Conservation (phyloP, 2,329 filamentous ascomycete genomes). For the Ceratocystis lukuohia region DNA sequence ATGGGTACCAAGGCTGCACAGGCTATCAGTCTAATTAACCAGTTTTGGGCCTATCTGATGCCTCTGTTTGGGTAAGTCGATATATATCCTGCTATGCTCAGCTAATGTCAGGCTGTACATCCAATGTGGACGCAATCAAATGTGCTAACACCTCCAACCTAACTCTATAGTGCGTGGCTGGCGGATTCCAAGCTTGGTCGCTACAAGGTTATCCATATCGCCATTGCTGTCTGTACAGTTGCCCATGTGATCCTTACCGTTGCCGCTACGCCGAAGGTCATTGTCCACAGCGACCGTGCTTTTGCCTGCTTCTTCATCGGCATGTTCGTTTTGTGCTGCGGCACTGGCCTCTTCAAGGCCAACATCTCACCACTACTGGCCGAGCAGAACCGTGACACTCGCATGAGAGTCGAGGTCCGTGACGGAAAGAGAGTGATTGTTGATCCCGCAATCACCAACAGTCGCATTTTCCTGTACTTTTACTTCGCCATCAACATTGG, state of each 20-base stretch:
- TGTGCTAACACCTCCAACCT: not conserved
- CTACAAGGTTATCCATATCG: slow-evolving; percentile 58
- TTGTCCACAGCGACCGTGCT: slow-evolving; percentile 42
- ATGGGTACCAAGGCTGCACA: slow-evolving; percentile 44
- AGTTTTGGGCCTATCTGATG: slow-evolving; percentile 49
- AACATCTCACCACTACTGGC: slow-evolving; percentile 62
- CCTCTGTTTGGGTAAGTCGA: slow-evolving; percentile 39
- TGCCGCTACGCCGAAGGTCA: slow-evolving; percentile 49
- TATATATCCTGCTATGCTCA: no score
- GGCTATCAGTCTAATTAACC: slow-evolving; percentile 40
- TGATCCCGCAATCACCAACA: slow-evolving; percentile 54
- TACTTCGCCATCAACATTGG: slow-evolving; percentile 51
- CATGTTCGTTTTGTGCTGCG: slow-evolving; percentile 40
- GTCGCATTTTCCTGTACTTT: slow-evolving; percentile 54
- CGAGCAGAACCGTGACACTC: slow-evolving; percentile 51
- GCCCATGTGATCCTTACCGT: slow-evolving; percentile 55
- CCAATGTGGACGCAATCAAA: not conserved
- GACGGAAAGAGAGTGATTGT: slow-evolving; percentile 55
- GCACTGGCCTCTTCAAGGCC: slow-evolving; percentile 69
- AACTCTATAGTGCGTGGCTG: slow-evolving; percentile 32
- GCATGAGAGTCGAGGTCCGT: slow-evolving; percentile 42
- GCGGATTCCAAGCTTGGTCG: slow-evolving; percentile 61
- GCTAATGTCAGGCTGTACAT: not conserved
- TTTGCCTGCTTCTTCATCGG: slow-evolving; percentile 58
- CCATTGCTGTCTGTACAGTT: slow-evolving; percentile 50